phyloP scores from a whole-genome alignment of 2,329 filamentous ascomycete genomes.

The Penicillium concentricum region DNA sequence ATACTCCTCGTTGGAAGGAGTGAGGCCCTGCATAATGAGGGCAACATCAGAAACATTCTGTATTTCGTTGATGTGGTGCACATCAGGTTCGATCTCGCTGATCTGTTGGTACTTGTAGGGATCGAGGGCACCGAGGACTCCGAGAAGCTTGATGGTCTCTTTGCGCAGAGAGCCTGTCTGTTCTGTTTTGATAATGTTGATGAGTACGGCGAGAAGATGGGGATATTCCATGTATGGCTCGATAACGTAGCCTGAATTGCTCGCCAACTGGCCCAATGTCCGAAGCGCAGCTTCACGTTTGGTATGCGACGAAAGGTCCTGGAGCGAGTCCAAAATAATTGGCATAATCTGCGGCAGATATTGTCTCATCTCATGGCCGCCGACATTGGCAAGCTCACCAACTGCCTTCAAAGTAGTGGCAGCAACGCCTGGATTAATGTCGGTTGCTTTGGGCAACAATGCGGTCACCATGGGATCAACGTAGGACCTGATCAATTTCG shows the following conservation, averaged over 20 bases:
- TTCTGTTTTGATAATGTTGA: constrained; percentile 92
- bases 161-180: constrained; percentile 81
- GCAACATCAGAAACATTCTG: constrained; percentile 84
- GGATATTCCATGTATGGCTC: constrained; percentile 94
- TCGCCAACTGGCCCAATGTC: constrained; percentile 87
- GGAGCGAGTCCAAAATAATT: constrained; percentile 87
- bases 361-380: constrained; percentile 86
- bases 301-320: constrained; percentile 85
- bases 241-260: constrained; percentile 97
- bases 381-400: constrained; percentile 89
- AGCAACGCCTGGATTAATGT: constrained; percentile 81
- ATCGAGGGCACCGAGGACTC: constrained; percentile 89
- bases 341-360: constrained; percentile 94
- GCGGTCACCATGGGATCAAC: constrained; percentile 96
- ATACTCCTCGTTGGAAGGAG: constrained; percentile 96
- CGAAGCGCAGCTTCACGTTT: constrained; percentile 91
- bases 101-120: constrained; percentile 95
- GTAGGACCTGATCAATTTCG: constrained; percentile 90
- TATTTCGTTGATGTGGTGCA: constrained; percentile 67
- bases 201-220: constrained; percentile 84
- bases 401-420: constrained; percentile 94
- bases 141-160: constrained; percentile 95
- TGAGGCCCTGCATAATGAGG: constrained; percentile 95
- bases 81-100: constrained; percentile 81
- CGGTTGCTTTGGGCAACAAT: constrained; percentile 86